Conservation (phyloP, 1,139 yeast genomes). For the Wickerhamomyces sp. region DNA sequence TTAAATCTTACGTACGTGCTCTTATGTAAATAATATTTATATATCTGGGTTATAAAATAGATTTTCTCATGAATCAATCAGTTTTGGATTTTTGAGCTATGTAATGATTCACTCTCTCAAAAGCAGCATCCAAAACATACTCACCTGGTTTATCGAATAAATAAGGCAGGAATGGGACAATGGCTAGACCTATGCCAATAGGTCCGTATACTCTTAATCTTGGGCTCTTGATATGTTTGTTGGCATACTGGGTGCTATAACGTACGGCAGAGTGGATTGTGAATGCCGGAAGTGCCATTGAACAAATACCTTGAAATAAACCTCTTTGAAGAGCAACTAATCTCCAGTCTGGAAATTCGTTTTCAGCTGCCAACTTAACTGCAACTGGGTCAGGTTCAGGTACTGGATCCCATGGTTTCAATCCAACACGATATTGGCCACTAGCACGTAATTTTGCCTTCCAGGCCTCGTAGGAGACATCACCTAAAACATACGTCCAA, state of each 20-base stretch:
- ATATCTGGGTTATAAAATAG: no score
- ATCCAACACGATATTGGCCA: conserved; percentile 59
- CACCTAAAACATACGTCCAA: conserved; percentile 77
- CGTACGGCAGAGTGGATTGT: conserved; percentile 79
- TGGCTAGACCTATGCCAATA: conserved; percentile 68
- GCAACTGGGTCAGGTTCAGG: conserved; percentile 42
- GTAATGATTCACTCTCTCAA: conserved; percentile 50
- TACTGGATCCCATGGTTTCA: conserved; percentile 62
- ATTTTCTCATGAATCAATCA: no score
- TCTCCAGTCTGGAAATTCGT: conserved; percentile 53
- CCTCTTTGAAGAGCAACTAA: conserved; percentile 65
- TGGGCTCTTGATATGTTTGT: conserved; percentile 46
- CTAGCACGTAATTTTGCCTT: conserved; percentile 63
- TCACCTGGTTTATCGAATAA: conserved; percentile 84
- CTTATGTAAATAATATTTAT: neutral
- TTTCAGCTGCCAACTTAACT: conserved; percentile 16
- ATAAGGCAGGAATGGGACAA: conserved; percentile 77
- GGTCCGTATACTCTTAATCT: conserved; percentile 64
- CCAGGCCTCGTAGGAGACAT: conserved; percentile 75
- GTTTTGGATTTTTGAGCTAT: conserved; percentile 14
- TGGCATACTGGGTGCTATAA: conserved; percentile 53
- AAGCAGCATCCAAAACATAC: conserved; percentile 57
- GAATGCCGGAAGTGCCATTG: conserved; percentile 85
- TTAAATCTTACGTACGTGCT: neutral
- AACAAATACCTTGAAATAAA: conserved; percentile 73